phyloP scores from a whole-genome alignment of 441 rosid species.

The Geranium incanum region DNA sequence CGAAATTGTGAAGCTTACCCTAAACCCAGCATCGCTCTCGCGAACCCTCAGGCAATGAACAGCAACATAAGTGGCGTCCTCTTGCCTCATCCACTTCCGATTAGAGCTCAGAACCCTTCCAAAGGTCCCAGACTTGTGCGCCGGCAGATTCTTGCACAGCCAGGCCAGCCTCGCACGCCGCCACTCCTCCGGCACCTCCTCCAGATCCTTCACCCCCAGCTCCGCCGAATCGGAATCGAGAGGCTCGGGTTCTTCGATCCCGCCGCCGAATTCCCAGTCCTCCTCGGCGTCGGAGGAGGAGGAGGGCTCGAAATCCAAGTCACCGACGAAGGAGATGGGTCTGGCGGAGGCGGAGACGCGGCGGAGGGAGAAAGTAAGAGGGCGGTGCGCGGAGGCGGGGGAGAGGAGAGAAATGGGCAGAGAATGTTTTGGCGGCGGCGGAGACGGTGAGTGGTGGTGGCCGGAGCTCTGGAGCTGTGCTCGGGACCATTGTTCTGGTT shows the following conservation, averaged over 20 bases:
- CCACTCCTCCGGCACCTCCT: conserved; percentile 83
- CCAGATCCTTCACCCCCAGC: conserved; percentile 58
- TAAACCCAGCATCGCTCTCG: conserved; percentile 67
- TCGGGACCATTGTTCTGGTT: not conserved
- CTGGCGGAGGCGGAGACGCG: conserved; percentile 15
- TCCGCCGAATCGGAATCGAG: conserved; percentile 31
- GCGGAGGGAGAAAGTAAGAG: conserved; percentile 23
- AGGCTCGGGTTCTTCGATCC: conserved; percentile 16
- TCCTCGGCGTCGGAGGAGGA: conserved; percentile 17
- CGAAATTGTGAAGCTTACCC: conserved; percentile 29
- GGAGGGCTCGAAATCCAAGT: conserved; percentile 22
- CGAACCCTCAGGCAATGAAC: conserved; percentile 73
- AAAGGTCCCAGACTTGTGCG: conserved; percentile 57
- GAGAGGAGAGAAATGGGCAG: conserved; percentile 26
- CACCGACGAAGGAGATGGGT: conserved; percentile 41
- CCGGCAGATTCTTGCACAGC: conserved; percentile 78
- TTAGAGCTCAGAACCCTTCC: conserved; percentile 65
- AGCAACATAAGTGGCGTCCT: conserved; percentile 62
- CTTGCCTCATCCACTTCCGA: conserved; percentile 83
- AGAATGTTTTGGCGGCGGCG: conserved; percentile 9
- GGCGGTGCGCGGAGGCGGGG: conserved; percentile 26
- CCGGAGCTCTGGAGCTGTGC: conserved; percentile 5
- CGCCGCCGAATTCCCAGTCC: conserved; percentile 16
- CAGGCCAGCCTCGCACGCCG: conserved; percentile 67
- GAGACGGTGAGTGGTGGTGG: not conserved